Evolutionary conservation across 1,284 basidiomycete species (phyloP), one percentile per base, ranked within the genome.

Genomic region (Singerocomus rubriflavus): DNA sequence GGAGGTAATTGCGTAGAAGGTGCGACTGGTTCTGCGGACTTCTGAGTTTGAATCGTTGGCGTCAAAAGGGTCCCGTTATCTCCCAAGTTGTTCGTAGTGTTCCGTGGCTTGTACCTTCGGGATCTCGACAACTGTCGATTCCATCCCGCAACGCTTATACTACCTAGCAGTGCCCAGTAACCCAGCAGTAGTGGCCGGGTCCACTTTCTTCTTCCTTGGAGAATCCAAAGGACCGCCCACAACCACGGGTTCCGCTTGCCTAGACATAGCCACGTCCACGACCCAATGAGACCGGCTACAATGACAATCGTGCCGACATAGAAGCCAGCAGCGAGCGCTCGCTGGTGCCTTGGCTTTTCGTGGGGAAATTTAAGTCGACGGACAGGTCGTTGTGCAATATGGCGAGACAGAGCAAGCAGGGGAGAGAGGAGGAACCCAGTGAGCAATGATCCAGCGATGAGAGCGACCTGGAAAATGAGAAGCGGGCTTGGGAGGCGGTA

Each of bases 341-440:
- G 84, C 26, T 91, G 86, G 60, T 97, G 90, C 10, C 85, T 77
- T 41, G 87, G 79, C 61, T 95, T 94, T 66, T 97, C 91, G 53
- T 89, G 82, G 0, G 94, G 95, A 71, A 88, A 92, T 36, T 86
- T 84, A 17, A 98, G 81, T 5, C 95, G 87, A 62, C 93, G 91
- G 7, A 88, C 84, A 1, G 97, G 97, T 33, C 87, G 84, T 62
- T 93, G 93, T 0, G 96, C 95, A 53, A 97, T 89, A 65, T 94
- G 87, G 1, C 97, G 83, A 13, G 94, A 97, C 14, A 98, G 80
- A 48, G 94, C 88, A 14, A 99, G 86, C 10, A 99, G 77, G 0
- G 97, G 97, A 0, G 93, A 93, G n/a, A 99, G 82, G 11, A 98
- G 74, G 70, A 98, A 93, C 6, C 97, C 97, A 13, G 88, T 86